Base-by-base conservation (phyloP, 768 basidiomycete species). In the Gymnopilus dilepis region DNA sequence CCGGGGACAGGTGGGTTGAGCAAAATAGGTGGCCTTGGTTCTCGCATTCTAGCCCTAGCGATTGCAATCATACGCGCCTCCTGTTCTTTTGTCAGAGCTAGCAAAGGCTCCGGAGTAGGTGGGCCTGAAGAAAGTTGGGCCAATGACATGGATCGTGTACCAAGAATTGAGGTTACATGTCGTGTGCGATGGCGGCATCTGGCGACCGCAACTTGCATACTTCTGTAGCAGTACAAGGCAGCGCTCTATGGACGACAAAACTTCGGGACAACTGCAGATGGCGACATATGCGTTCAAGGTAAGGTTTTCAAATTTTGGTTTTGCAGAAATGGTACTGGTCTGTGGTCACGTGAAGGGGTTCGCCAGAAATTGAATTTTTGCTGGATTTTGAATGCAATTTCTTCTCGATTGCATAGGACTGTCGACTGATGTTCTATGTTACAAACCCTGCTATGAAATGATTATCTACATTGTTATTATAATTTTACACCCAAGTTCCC, bases 261-360 rank as follows among this genome's bases (percentile, higher is more conserved):
- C 53, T 37, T 48, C 17, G 34, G 50, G 55, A n/a, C 37, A 38
- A 34, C 56, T 19, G 60, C 9, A 54, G 57, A 48, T 48, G 53
- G 38, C 59, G 55, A 62, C 64, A 65, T 65, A 42, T 52, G 53
- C 53, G 55, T 53, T 38, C 58, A 54, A 47, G 31, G 21, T 47
- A n/a, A n/a, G n/a, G n/a, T 53, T 28, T 31, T 43, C 64, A 65
- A 65, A 65, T 55, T 61, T 65, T 65, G 64, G 63, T 37, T 45
- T 24, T 30, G 28, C 51, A 31, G 47, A 47, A 47, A 47, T 7
- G 26, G 13, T 33, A 65, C 56, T 65, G 64, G 64, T 24, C 61
- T 17, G 4, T 5, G 24, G 22, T 61, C 64, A 65, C 63, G 63
- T 64, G 63, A 26, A 6, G 21, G 31, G 22, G 34, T 21, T 15